Evolutionary conservation across 1,284 basidiomycete genomes (phyloP).

Genomic region (Meripilus lineatus): DNA sequence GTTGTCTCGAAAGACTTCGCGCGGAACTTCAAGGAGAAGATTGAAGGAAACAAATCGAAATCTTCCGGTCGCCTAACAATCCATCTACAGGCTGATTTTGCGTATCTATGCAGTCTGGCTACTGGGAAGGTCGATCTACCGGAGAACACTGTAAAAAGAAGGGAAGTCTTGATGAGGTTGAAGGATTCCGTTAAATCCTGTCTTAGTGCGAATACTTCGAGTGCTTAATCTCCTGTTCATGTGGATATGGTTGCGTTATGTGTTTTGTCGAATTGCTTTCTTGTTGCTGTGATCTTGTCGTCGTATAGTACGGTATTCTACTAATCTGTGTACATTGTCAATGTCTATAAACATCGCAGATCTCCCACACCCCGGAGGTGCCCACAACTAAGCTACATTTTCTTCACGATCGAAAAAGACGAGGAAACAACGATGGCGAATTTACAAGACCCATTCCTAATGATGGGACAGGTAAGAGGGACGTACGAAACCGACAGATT

Average conservation of each 20-base stretch:
- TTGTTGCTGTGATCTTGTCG: no score
- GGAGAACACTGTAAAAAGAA: conserved; percentile 44
- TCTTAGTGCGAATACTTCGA: conserved; percentile 6
- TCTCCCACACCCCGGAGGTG: no score
- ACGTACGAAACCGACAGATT: no score
- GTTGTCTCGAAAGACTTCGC: conserved; percentile 87
- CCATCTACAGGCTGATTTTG: conserved; percentile 83
- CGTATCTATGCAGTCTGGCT: conserved; percentile 62
- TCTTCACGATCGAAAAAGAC: no score
- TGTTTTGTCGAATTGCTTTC: neutral
- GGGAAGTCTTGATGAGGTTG: conserved; percentile 49
- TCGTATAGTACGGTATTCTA: no score
- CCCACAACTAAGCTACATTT: no score
- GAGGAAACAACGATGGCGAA: no score
- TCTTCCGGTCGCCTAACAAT: conserved; percentile 62
- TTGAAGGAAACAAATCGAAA: conserved; percentile 55
- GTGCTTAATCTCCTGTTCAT: neutral
- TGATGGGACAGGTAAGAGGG: no score
- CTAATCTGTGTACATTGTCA: no score
- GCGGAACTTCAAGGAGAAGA: conserved; percentile 74
- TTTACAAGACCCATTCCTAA: no score
- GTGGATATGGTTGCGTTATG: neutral
- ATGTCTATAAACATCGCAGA: no score
- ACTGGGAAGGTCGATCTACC: conserved; percentile 47
- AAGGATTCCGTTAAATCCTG: conserved; percentile 40